A percentile compares a stretch with the other conserved stretches of the same genome.
phyloP scores from a whole-genome alignment of 1,139 yeast genomes.

The Pichia sp. region DNA sequence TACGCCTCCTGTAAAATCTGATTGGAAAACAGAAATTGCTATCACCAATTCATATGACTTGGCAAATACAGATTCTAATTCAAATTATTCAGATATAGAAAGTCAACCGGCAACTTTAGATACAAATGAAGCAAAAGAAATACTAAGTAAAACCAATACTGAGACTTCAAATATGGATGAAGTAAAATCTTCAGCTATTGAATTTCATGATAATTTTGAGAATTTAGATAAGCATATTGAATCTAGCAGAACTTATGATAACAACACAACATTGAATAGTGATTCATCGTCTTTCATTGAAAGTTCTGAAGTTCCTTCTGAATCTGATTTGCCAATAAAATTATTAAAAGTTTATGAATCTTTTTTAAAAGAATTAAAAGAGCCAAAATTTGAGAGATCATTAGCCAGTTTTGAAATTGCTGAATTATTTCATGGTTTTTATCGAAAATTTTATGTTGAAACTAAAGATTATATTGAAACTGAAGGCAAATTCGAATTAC shows the following conservation, averaged over 20 bases:
- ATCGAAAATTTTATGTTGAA: conserved; percentile 31
- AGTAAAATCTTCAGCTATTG: neutral
- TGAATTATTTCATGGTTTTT: conserved; percentile 48
- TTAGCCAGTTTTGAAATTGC: conserved; percentile 47
- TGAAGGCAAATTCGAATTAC: conserved; percentile 18
- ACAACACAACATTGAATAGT: neutral
- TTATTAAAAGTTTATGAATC: conserved; percentile 32
- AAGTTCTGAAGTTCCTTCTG: conserved; percentile 15
- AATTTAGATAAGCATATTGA: conserved; percentile 4
- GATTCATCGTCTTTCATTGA: conserved; percentile 13
- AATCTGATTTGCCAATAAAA: conserved; percentile 33
- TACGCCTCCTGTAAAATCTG: conserved; percentile 29
- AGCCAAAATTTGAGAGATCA: conserved; percentile 51
- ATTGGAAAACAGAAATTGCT: conserved; percentile 24
- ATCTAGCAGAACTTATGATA: neutral
- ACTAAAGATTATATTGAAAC: conserved; percentile 25
- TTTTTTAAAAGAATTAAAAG: conserved; percentile 45
- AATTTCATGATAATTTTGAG: conserved; percentile 6
- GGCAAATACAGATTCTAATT: neutral
- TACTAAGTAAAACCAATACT: too few relatives aligned
- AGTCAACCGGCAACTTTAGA: too few relatives aligned
- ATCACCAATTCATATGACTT: conserved; percentile 22
- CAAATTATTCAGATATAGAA: too few relatives aligned
- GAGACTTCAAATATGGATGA: neutral
- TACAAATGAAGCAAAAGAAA: conserved; percentile 9